Percentiles rank a stretch among this genome's conserved stretches.
These are phyloP conservation scores for Malus sylvestris DNA, from an alignment of 306 rosid genomes.

Conservation along the genomic window DNA sequence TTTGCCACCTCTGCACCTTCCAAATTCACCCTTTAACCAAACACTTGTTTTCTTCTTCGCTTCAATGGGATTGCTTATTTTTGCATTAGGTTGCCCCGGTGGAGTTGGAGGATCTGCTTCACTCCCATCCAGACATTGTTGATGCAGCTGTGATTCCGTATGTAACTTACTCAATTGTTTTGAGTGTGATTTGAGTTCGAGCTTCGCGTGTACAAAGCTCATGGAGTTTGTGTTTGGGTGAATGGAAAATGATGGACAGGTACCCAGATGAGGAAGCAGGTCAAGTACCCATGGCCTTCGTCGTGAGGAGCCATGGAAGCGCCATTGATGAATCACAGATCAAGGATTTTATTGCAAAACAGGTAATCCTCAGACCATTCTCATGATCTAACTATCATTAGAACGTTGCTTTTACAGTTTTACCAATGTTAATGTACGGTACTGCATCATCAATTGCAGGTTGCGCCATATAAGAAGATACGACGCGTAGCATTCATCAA, in stretches of 20 bases:
- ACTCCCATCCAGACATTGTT: constrained; percentile 40
- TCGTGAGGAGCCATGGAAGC: constrained; percentile 40
- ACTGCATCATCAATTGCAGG: constrained; percentile 20
- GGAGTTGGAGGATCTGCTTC: constrained; percentile 60
- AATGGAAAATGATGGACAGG: constrained; percentile 20
- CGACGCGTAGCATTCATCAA: constrained; percentile 34
- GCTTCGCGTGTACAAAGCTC: neutral
- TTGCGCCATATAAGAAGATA: constrained; percentile 61
- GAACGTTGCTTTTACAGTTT: neutral
- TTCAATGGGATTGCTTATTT: neutral
- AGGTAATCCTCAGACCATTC: constrained; percentile 23
- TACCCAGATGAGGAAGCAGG: constrained; percentile 71
- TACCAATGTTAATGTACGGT: neutral
- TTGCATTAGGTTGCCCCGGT: constrained; percentile 59
- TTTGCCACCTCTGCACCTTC: neutral
- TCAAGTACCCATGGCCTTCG: constrained; percentile 63
- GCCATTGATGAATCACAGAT: constrained; percentile 28
- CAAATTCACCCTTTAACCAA: neutral
- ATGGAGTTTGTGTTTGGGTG: neutral
- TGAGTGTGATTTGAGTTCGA: neutral
- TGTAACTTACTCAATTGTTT: neutral
- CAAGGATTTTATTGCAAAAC: constrained; percentile 43
- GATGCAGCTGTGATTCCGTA: constrained; percentile 77
- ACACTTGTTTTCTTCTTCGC: neutral
- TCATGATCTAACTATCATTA: neutral